Base-by-base conservation (phyloP, 2,329 filamentous ascomycete genomes). In the Bipolaris bicolor region DNA sequence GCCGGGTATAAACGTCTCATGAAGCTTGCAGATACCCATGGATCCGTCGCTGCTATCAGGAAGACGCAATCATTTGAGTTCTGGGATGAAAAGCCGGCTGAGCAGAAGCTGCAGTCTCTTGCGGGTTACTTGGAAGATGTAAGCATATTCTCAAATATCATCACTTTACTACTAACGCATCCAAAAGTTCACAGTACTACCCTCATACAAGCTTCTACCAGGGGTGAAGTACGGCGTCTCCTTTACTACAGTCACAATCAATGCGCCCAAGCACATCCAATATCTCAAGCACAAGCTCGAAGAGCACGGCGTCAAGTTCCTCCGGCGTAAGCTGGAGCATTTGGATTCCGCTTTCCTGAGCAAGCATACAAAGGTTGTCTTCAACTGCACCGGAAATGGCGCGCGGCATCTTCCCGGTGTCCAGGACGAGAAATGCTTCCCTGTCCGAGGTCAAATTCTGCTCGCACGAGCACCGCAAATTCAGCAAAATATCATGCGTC, bases 301-400 rank as follows among this genome's bases (percentile, higher is more conserved):
- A 39, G 29, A 52, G 37, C 49, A 58, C 16, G 58, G 58, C 24
- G 60, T 63, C 5, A 24, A 18, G 15, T 65, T 65, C 18, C 26
- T 63, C 10, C 54, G 63, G 10, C 26, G 56, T 16, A 62, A 60
- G 52, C 48, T 63, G 9, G 16, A 53, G 16, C 54, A 49, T 47
- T 51, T 66, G 5, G 24, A 53, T 20, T 45, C 61, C 7, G 61
- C 58, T 10, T 66, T 66, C 43, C 40, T 52, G 1, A 22, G 54
- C 33, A n/a, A 46, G 52, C 33, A 52, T 11, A 62, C 61, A 1
- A 64, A 57, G 33, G 29, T 64, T 7, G 61, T 64, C 9, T 66
- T 66, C 47, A 66, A 66, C 26, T 66, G 63, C 37, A 64, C 58
- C 18, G 63, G 63, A 7, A 66, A 64, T 34, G 61, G 52, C 6